Evolutionary conservation across 805 yeast species (phyloP).

Genomic region (Wickerhamiella domercqiae): DNA sequence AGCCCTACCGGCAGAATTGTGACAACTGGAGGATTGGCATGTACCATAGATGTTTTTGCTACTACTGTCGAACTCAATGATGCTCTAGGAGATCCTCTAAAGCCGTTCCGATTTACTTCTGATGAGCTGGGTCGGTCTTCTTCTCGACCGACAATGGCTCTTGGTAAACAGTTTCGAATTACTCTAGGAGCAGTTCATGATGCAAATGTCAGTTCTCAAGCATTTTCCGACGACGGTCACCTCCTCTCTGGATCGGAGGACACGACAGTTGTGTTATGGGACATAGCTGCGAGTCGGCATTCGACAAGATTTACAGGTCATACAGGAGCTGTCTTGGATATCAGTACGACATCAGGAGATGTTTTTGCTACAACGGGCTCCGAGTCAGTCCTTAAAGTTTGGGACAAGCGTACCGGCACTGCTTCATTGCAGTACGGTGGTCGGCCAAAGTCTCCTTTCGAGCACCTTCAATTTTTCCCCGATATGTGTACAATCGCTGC

Average conservation of each 20-base stretch:
- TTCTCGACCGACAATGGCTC: neutral
- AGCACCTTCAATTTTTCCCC: conserved; percentile 5
- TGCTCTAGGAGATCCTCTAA: neutral
- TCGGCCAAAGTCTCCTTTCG: neutral
- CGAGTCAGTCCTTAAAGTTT: conserved; percentile 9
- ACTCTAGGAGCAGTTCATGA: conserved; percentile 8
- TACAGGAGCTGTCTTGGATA: conserved; percentile 84
- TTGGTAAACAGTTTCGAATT: neutral
- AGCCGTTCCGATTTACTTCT: neutral
- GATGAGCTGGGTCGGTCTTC: neutral
- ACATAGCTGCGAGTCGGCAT: conserved; percentile 72
- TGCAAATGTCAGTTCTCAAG: conserved; percentile 8
- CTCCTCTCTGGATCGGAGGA: conserved; percentile 11
- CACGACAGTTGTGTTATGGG: conserved; percentile 48
- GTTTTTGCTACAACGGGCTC: conserved; percentile 8
- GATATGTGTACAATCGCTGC: conserved; percentile 8
- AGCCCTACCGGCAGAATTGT: conserved; percentile 9
- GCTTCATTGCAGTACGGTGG: conserved; percentile 2
- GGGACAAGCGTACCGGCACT: conserved; percentile 9
- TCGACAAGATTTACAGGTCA: conserved; percentile 89
- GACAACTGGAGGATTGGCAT: conserved; percentile 15
- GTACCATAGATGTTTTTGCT: conserved; percentile 14
- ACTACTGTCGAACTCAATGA: conserved; percentile 9
- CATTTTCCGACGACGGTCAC: conserved; percentile 6
- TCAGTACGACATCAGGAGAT: conserved; percentile 17